Conservation (phyloP, 148 eudicot genomes). For the Rhododendron griersonianum region DNA sequence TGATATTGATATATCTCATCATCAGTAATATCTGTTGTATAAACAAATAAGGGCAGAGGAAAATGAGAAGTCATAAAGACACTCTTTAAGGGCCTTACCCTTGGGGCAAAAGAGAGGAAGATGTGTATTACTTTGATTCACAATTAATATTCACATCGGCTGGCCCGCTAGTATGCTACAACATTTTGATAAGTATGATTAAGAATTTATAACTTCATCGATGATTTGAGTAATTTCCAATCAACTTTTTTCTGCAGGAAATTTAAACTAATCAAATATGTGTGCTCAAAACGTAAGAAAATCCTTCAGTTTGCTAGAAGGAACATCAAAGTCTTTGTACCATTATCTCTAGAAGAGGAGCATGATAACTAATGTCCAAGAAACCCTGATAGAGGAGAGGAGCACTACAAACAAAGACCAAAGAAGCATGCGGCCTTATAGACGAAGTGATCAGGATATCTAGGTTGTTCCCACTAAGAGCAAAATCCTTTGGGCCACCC, state of each 20-base stretch:
- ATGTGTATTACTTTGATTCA: not conserved
- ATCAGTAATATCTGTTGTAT: constrained; percentile 46
- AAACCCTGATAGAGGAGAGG: not conserved
- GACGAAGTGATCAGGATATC: not conserved
- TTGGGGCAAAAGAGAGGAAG: not conserved
- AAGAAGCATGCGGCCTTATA: not conserved
- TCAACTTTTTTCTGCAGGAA: not conserved
- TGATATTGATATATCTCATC: constrained; percentile 51
- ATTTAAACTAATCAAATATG: not conserved
- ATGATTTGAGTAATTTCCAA: not conserved
- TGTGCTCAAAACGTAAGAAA: not conserved
- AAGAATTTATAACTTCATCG: not conserved
- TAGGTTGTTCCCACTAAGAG: not conserved
- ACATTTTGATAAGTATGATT: not conserved
- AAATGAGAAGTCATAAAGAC: constrained; percentile 5
- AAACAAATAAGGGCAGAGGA: constrained; percentile 1
- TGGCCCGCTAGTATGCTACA: not conserved
- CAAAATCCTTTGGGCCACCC: not conserved
- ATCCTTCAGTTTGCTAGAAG: not conserved
- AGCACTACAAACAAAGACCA: not conserved
- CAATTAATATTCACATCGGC: not conserved
- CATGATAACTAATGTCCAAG: not conserved
- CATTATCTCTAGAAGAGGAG: not conserved
- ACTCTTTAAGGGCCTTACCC: no score
- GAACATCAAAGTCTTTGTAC: not conserved